Evolutionary conservation across 176 grass and related monocot species (phyloP), one percentile per base, ranked within the genome.

Genomic region (Juncus effusus): DNA sequence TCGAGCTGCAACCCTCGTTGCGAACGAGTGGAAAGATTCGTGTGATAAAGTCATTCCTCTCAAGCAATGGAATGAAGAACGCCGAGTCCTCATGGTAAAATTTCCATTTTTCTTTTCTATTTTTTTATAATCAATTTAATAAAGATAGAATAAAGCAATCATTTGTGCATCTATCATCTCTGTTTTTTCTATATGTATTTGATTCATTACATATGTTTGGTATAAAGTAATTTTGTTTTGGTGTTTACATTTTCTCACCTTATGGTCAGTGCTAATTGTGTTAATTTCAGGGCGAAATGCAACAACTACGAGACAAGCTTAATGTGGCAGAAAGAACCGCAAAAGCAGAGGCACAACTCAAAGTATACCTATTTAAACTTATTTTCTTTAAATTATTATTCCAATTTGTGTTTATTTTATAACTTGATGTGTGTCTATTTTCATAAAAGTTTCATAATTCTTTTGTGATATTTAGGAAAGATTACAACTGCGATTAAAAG

Each of bases 1-100:
- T 63, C 83, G 94, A 69, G 88, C 88, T 69, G 94, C 94, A 14
- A 82, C 84, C 50, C 82, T 97, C 13, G 80, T 92, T 65, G 94
- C 94, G 64, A 97, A 97, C 65, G 94, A 92, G 54, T 92, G 88
- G 88, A 97, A 97, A 77, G 94, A 92, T 85, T 80, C 80, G 62
- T 88, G 81, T 80, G 94, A 92, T 60, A 97, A 97, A 85, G 94
- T 97, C 74, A 97, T 97, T 81, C 82, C 94, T 63, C 82, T 97
- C 71, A 97, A 81, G 67, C 94, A 97, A 71, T 97, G 94, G 94
- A 74, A 92, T 58, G 88, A 92, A 83, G 94, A 97, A 42, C 85
- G 88, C 80, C 87, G 94, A 28, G 87, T 92, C 59, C 67, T 97
- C 73, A 85, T 86, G 75, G 94, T 92, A 77, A 42, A 73, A 56